Base-by-base conservation (phyloP, 495 filamentous ascomycete species). In the Penicillium herquei region DNA sequence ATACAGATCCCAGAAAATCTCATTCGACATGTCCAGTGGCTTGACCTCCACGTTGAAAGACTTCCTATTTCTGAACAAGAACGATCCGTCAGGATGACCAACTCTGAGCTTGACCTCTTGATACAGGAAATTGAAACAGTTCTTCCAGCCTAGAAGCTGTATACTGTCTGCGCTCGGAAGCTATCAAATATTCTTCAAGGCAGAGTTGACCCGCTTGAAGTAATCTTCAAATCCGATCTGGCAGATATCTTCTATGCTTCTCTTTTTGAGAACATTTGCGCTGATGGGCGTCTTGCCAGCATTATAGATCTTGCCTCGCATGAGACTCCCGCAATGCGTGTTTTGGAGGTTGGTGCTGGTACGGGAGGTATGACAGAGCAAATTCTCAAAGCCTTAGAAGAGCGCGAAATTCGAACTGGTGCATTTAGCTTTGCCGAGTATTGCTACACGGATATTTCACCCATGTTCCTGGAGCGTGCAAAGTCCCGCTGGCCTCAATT, bases 271-370 rank as follows among this genome's bases (percentile, higher is more conserved):
- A 37, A 37, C 34, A 37, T 37, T 3, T 37, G 34, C 7, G 12
- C 34, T 10, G 34, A 37, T 13, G 34, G 34, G 34, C 34, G 34
- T 2, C 34, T 37, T 37, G 9, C 8, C 9, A 37, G 34, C 4
- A 18, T 8, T 17, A 16, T 42, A 14, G n/a, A 42, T 17, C n/a
- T 42, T 3, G n/a, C n/a, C 1, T 14, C 40, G 1, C 40, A 42
- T 42, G 16, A 18, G 9, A 18, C 43, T n/a, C 50, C 50, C 1
- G 39, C 14, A 6, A 12, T 52, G 50, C 44, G 16, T 1, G 44
- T 52, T 3, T 18, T 52, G 16, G 50, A 52, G 33, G 26, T 52
- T 32, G 50, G 50, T 17, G 50, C 50, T 14, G 47, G 47, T 3
- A 49, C 47, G 0, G 47, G 47, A 3, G 47, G 30, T 11, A 35